Conservation (phyloP, 169 alveolate genomes). For the Eimeria sp. region DNA sequence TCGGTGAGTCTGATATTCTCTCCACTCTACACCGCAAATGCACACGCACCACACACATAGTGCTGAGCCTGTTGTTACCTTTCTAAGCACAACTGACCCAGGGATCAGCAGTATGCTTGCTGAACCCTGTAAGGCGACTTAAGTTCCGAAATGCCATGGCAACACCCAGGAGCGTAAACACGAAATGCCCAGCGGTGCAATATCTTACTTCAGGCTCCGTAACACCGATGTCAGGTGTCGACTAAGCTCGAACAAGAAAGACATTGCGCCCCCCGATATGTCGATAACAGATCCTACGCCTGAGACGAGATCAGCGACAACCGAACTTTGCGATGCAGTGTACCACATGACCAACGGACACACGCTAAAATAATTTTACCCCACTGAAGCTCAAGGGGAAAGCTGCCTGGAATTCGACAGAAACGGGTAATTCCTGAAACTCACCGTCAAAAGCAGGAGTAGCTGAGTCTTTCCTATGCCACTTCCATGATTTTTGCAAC, state of each 20-base stretch:
- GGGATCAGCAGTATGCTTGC: not conserved
- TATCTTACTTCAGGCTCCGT: conserved; percentile 17
- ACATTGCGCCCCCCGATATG: conserved; percentile 65
- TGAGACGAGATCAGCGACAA: conserved; percentile 8
- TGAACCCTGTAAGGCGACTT: not conserved
- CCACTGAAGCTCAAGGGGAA: not conserved
- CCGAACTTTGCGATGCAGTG: not conserved
- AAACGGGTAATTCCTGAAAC: not conserved
- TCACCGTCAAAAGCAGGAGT: conserved; percentile 1
- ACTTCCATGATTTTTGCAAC: conserved; percentile 42
- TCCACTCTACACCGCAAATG: conserved; percentile 15
- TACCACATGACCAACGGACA: not conserved
- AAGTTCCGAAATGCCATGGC: not conserved
- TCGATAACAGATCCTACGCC: not conserved
- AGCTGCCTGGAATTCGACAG: not conserved
- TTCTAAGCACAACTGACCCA: not conserved
- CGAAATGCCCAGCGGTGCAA: not conserved
- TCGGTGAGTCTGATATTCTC: not conserved
- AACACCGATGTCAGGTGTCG: not conserved
- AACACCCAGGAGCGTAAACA: not conserved
- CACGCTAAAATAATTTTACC: not conserved
- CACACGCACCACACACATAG: not conserved
- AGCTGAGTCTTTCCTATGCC: not conserved
- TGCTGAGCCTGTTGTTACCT: not conserved
- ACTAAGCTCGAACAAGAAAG: conserved; percentile 38